phyloP scores from a whole-genome alignment of 441 rosid genomes.

The Syzygium syzygioides region DNA sequence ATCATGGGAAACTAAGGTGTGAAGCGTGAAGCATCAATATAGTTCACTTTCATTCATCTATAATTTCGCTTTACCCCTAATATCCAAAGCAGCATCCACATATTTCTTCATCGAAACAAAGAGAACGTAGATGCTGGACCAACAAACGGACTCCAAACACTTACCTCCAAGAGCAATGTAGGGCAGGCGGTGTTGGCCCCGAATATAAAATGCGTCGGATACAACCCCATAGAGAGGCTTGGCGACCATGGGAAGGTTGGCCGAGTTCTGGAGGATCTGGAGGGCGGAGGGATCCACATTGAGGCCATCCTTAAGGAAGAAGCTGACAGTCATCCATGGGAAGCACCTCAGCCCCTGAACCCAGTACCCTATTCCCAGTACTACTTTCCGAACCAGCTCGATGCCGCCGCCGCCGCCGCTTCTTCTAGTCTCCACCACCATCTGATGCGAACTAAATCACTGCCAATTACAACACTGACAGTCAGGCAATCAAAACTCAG shows the following conservation, averaged over 20 bases:
- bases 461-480: neutral
- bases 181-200: slow-evolving; percentile 83
- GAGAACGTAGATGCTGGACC: neutral
- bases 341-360: slow-evolving; percentile 87
- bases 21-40: neutral
- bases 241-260: slow-evolving; percentile 85
- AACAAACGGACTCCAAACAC: neutral
- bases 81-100: neutral
- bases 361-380: slow-evolving; percentile 79
- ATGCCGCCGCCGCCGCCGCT: neutral
- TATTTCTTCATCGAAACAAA: neutral
- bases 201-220: slow-evolving; percentile 66
- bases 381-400: slow-evolving; percentile 22
- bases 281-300: slow-evolving; percentile 70
- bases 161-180: slow-evolving; percentile 86
- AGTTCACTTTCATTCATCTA: neutral
- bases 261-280: slow-evolving; percentile 79
- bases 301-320: slow-evolving; percentile 78
- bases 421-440: neutral
- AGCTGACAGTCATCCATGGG: slow-evolving; percentile 78
- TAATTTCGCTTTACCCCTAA: neutral
- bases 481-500: neutral
- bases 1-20: neutral
- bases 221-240: slow-evolving; percentile 75
- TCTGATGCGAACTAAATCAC: neutral